Percentiles rank a stretch among this genome's conserved stretches.
phyloP scores from a whole-genome alignment of 306 rosid species.

The Inga oerstediana region DNA sequence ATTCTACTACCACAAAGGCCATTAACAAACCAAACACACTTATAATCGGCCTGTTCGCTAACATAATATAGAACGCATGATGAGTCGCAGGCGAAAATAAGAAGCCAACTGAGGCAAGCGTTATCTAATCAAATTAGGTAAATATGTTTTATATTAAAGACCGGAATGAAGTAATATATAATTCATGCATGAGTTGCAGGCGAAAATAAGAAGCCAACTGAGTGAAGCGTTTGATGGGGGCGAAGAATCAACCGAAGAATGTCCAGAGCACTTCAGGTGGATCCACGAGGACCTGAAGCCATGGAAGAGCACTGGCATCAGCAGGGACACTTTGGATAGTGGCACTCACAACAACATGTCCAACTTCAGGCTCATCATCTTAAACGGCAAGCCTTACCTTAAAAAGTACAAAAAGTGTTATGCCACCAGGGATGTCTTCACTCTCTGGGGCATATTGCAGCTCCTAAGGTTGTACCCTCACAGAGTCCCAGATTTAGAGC shows the following conservation, averaged over 20 bases:
- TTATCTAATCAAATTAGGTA: no score
- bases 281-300: slow-evolving; percentile 12
- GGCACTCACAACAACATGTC: not conserved
- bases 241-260: not conserved
- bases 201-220: not conserved
- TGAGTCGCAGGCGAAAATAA: no score
- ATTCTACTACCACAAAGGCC: no score
- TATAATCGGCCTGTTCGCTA: no score
- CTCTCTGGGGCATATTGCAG: slow-evolving; percentile 33
- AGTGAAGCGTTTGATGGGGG: not conserved
- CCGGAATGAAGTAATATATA: no score
- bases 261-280: slow-evolving; percentile 8
- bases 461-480: slow-evolving; percentile 33
- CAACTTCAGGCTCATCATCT: slow-evolving; percentile 19
- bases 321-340: not conserved
- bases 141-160: no score
- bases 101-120: no score
- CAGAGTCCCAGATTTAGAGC: slow-evolving; percentile 23
- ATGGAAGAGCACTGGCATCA: not conserved
- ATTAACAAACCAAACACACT: no score
- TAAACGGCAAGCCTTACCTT: slow-evolving; percentile 23
- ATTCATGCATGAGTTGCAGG: not conserved
- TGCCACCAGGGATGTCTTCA: slow-evolving; percentile 17
- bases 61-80: no score
- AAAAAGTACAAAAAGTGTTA: not conserved